These are phyloP conservation scores for Amoebophrya sp. DNA, from an alignment of 169 alveolate genomes.

Conservation along the genomic window DNA sequence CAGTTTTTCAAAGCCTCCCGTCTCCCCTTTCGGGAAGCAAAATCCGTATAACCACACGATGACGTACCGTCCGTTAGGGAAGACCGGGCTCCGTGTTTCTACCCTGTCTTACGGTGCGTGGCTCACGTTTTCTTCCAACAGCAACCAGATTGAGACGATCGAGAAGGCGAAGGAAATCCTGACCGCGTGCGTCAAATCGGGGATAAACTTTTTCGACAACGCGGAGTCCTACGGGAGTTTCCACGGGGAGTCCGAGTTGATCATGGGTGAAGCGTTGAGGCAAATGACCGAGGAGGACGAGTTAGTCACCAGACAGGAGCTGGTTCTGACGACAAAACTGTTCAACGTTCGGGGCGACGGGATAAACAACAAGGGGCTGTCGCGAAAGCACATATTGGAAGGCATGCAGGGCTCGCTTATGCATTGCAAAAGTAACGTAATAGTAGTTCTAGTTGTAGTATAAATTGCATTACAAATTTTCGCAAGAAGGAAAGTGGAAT, in stretches of 20 bases:
- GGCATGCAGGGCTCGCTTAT: neutral
- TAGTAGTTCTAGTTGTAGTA: no score
- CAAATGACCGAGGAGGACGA: neutral
- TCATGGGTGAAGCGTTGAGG: neutral
- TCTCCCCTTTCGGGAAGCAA: neutral
- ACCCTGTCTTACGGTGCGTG: neutral
- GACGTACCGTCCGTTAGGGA: neutral
- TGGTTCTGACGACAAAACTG: neutral
- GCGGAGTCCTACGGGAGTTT: neutral
- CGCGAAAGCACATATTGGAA: neutral
- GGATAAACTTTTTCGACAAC: neutral
- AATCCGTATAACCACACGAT: neutral
- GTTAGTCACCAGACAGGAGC: neutral
- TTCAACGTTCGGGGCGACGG: constrained; percentile 18
- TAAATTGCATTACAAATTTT: no score
- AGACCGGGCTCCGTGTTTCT: neutral
- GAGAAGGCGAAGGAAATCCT: neutral
- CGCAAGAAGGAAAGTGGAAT: no score
- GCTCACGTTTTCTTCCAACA: neutral
- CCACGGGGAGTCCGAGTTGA: neutral
- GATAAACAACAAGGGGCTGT: neutral
- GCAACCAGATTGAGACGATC: neutral
- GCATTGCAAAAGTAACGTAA: no score
- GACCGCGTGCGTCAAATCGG: neutral
- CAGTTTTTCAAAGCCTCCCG: neutral